Percentiles rank a stretch among this genome's conserved stretches.
These are phyloP conservation scores for Claviceps maximensis DNA, from an alignment of 2,329 filamentous ascomycete species.

Conservation along the genomic window DNA sequence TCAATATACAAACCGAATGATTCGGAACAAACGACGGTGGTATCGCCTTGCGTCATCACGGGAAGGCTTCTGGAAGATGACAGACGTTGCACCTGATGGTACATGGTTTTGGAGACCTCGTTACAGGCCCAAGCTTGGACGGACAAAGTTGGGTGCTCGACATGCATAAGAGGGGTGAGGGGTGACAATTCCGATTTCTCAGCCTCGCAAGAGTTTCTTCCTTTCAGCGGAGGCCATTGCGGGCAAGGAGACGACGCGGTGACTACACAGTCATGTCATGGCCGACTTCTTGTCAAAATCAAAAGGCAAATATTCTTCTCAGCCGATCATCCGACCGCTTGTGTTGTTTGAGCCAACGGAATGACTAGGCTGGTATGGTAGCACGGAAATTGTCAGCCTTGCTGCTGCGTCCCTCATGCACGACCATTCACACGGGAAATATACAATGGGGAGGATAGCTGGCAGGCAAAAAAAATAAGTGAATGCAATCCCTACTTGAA, in stretches of 20 bases:
- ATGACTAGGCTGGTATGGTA: neutral
- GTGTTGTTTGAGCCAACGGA: neutral
- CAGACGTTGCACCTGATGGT: neutral
- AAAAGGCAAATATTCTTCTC: neutral
- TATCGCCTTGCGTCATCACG: neutral
- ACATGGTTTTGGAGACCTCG: neutral
- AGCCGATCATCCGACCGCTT: neutral
- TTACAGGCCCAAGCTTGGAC: neutral
- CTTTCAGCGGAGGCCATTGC: too few relatives aligned
- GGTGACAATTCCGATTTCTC: neutral
- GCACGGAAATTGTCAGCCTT: neutral
- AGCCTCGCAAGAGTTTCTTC: neutral
- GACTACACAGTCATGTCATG: too few relatives aligned
- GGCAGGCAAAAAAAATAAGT: neutral
- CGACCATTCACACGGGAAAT: neutral
- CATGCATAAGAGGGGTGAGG: neutral
- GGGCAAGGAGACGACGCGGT: too few relatives aligned
- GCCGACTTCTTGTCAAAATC: neutral
- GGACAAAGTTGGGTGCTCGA: neutral
- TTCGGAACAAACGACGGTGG: neutral
- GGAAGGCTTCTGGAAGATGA: conserved; percentile 5
- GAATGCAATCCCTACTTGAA: neutral
- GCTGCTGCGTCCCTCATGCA: neutral
- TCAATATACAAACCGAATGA: neutral
- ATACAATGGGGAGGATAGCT: neutral